phyloP scores from a whole-genome alignment of 2,329 filamentous ascomycete genomes.

The Coniochaeta prunicola region DNA sequence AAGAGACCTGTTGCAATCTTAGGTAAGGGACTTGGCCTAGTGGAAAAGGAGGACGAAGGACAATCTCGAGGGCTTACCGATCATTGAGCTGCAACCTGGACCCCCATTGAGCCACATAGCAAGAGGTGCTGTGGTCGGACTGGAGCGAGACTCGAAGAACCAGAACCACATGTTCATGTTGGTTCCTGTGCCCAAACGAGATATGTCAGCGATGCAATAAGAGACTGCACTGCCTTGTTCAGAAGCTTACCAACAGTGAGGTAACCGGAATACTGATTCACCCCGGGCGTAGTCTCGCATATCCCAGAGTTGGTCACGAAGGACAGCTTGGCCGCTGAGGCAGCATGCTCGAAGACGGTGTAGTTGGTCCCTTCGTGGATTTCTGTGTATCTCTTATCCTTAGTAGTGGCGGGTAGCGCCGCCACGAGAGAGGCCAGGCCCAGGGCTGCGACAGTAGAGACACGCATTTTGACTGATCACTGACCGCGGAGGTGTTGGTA shows the following conservation, averaged over 20 bases:
- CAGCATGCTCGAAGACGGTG: slow-evolving; percentile 40
- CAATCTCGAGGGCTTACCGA: slow-evolving; percentile 14
- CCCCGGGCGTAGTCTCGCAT: slow-evolving; percentile 41
- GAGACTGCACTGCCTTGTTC: no score
- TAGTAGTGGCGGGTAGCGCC: background rate
- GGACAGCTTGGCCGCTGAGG: slow-evolving; percentile 33
- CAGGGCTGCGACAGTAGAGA: slow-evolving; percentile 4
- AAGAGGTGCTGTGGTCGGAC: slow-evolving; percentile 22
- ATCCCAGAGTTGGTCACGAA: slow-evolving; percentile 43
- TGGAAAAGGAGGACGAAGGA: background rate
- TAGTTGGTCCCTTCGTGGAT: slow-evolving; percentile 20
- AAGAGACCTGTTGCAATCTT: slow-evolving; percentile 18
- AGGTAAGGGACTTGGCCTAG: background rate
- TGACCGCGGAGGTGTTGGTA: background rate
- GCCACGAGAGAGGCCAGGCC: slow-evolving; percentile 5
- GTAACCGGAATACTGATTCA: slow-evolving; percentile 45
- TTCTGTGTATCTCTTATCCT: slow-evolving; percentile 6
- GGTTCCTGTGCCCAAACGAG: slow-evolving; percentile 7
- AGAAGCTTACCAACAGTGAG: slow-evolving; percentile 32
- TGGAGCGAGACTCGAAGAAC: slow-evolving; percentile 28
- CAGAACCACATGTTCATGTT: slow-evolving; percentile 37
- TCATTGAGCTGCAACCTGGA: slow-evolving; percentile 30
- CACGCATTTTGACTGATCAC: background rate
- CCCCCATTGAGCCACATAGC: slow-evolving; percentile 31
- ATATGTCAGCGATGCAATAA: slow-evolving; percentile 8